Base-by-base conservation (phyloP, 768 basidiomycete genomes). In the Crepidotus variabilis region DNA sequence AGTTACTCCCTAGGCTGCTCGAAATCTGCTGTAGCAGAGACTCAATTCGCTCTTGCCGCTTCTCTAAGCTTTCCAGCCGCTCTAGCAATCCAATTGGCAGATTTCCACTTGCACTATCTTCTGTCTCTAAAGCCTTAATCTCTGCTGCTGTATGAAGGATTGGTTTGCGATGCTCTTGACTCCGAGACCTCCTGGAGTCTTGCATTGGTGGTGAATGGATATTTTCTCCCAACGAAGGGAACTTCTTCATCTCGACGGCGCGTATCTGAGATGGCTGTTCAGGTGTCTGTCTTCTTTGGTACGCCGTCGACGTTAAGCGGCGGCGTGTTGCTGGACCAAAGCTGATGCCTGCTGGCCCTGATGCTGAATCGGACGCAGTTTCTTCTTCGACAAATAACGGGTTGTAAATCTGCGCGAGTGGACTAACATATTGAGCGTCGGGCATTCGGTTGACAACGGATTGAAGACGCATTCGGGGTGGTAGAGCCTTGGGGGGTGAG, bases 361-460 rank as follows among this genome's bases (percentile, higher is more conserved):
- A 14, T 2, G 10, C 54, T 8, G 51, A 56, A 13, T 74, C 70
- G 55, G 75, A 73, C 1, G 65, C 63, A 7, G 72, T 70, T 18
- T 75, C 69, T 1, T 82, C 80, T 51, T 85, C 82, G 14, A 88
- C 71, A 6, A 84, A 52, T 18, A 91, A 59, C 11, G 89, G 87
- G 54, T 86, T 86, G 66, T 82, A 92, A 13, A 90, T 74, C 65
- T 90, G 88, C 1, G 88, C 88, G 2, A 92, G 76, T 14, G 91
- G 90, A 63, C 86, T 87, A 28, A 75, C 73, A 50, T 69, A 75
- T 16, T 78, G 77, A 16, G 64, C 58, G 18, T 77, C 76, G 3
- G 65, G 61, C 18, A 70, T 71, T 18, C 75, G 77, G 35, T 63
- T 69, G 49, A 82, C 57, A 4, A 78, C 54, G 2, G 84, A 81